Base-by-base conservation (phyloP, 441 rosid species). In the Gossypium schwendimanii region DNA sequence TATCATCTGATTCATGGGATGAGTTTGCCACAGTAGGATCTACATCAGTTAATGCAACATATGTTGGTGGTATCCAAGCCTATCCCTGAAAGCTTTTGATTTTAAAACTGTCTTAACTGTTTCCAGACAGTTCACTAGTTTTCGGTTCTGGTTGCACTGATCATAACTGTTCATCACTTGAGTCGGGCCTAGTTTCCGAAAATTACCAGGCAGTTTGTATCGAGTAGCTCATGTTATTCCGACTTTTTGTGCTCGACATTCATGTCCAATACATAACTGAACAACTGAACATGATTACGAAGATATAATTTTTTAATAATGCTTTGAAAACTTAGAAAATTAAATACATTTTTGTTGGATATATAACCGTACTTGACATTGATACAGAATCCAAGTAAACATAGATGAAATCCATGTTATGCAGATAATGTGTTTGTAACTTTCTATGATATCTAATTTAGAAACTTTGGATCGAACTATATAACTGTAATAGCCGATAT, bases 1-100 rank as follows among this genome's bases (percentile, higher is more conserved):
- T 94, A 58, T 86, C 97, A 8, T 50, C 87, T 4, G 49, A 63
- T 74, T 90, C 92, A 0, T 91, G 92, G 96, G 87, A 83, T 47
- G 87, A 82, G 12, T 81, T 92, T 67, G 84, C 84, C 2, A 75
- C 75, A 6, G 87, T 84, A 49, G 91, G 78, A 26, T 83, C 84
- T 50, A 83, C 90, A 24, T 80, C 86, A 7, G 83, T 90, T 2
- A 76, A 81, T 21, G 94, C 93, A 33, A 92, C 98, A 0, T 90
- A 89, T 64, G 82, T 91, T 31, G 86, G 84, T 21, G 98, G 98
- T 67, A 70, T 11, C 36, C 84, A 75, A 77, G 83, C 91, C 44
- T 83, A 89, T 77, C 90, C 94, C 5, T 81, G 75, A 78, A 71
- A 65, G 68, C 73, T n/a, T 60, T 21, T 15, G 60, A 17, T 45